Percentiles rank a stretch among this genome's conserved stretches.
These are phyloP conservation scores for Magnusiomyces sp. DNA, from an alignment of 1,139 yeast genomes.

Conservation along the genomic window DNA sequence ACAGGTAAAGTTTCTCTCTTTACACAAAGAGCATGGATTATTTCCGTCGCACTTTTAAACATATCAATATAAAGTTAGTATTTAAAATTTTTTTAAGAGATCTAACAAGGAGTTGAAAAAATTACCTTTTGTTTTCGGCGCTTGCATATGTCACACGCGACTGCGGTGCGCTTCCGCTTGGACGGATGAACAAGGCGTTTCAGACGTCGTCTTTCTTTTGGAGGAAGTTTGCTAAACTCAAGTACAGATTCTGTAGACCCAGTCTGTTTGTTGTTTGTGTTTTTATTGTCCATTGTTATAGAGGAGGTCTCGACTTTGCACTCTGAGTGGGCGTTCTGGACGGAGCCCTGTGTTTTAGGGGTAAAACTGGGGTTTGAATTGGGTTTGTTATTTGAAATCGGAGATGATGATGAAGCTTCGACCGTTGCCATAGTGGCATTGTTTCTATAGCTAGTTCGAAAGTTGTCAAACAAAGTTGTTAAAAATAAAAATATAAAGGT, in stretches of 20 bases:
- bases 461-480: neutral
- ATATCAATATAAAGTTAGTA: neutral
- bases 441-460: neutral
- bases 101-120: neutral
- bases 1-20: conserved; percentile 16
- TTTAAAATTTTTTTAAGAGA: conserved; percentile 9
- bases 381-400: too few relatives aligned
- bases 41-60: conserved; percentile 19
- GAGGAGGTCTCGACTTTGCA: too few relatives aligned
- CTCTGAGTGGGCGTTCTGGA: neutral
- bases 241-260: neutral
- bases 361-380: too few relatives aligned
- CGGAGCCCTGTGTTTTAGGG: neutral
- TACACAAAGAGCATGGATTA: conserved; percentile 22
- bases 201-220: conserved; percentile 15
- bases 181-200: conserved; percentile 25
- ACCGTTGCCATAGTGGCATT: too few relatives aligned
- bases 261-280: too few relatives aligned
- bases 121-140: conserved; percentile 32
- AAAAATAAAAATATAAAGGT: neutral
- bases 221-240: conserved; percentile 7
- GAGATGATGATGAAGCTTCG: too few relatives aligned
- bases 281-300: too few relatives aligned
- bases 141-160: conserved; percentile 39
- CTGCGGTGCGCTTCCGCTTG: conserved; percentile 29